Evolutionary conservation across 768 basidiomycete species (phyloP), one percentile per base, ranked within the genome.

Genomic region (Rhizopogon salebrosus): DNA sequence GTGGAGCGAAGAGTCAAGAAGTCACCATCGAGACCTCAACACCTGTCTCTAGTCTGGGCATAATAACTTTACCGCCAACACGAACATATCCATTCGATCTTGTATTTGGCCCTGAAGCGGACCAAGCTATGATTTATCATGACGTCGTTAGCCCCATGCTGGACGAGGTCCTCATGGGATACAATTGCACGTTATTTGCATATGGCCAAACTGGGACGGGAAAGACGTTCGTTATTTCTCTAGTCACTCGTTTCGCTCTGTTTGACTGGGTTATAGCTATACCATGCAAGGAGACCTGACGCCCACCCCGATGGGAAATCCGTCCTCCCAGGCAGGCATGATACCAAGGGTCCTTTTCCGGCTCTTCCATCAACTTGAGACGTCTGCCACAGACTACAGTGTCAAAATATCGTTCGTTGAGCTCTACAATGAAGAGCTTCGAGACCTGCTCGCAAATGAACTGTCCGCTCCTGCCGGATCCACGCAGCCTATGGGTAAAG

Each of bases 151-250:
- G 80, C 57, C 93, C 93, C 0, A 89, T 98, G 80, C 75, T 99
- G 48, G 85, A 92, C 42, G 91, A 99, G 66, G 95, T 98, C n/a
- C 71, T 98, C 36, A 75, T 80, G 68, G 97, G 97, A 5, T 99
- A 97, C 75, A 98, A 98, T 64, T 98, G 95, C 65, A 95, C 92
- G 0, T 75, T 99, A 20, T 98, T 98, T 70, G 95, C 95, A 4
- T 99, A 99, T 65, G 97, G 97, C 2, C 97, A 98, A 69, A 98
- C 97, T 0, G 97, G 97, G 1, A 98, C 97, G 0, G 97, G 97
- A 20, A 99, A 99, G 74, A 98, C 97, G 92, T 97, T 66, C 61
- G 91, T 75, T 3, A 14, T 34, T 31, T 48, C 24, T 8, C 40
- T n/a, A 45, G 48, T 27, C 41, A 24, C n/a, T 38, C 48, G 18